These are phyloP conservation scores for Plasmodium coatneyi DNA, from an alignment of 169 alveolate species.

Conservation along the genomic window DNA sequence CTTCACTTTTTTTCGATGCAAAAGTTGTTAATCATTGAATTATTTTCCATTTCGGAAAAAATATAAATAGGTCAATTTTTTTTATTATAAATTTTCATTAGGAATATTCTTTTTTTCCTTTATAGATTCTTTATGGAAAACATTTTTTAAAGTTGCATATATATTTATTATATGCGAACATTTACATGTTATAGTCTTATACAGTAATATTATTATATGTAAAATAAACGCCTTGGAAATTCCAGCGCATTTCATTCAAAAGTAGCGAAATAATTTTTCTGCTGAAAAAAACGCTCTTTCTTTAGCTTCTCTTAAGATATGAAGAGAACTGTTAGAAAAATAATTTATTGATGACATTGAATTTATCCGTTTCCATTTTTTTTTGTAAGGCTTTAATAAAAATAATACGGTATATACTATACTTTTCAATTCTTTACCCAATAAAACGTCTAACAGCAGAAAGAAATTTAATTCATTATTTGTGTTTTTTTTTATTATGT, in stretches of 20 bases:
- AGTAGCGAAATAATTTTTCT: background rate
- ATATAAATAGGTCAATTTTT: background rate
- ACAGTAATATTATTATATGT: background rate
- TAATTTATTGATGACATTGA: background rate
- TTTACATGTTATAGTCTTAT: background rate
- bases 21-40: background rate
- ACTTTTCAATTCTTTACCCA: background rate
- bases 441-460: background rate
- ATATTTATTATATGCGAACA: background rate
- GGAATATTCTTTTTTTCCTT: background rate
- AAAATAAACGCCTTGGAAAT: background rate
- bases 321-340: background rate
- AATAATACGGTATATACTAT: background rate
- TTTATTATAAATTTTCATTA: background rate
- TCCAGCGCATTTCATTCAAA: background rate
- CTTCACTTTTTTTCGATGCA: background rate
- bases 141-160: background rate
- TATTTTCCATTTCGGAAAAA: background rate
- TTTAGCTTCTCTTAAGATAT: background rate
- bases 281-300: background rate
- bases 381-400: background rate
- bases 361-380: background rate
- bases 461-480: background rate
- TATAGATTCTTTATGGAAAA: background rate
- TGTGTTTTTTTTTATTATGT: background rate